Conservation (phyloP, 2,329 filamentous ascomycete species). For the Aspergillus novofumigatus region DNA sequence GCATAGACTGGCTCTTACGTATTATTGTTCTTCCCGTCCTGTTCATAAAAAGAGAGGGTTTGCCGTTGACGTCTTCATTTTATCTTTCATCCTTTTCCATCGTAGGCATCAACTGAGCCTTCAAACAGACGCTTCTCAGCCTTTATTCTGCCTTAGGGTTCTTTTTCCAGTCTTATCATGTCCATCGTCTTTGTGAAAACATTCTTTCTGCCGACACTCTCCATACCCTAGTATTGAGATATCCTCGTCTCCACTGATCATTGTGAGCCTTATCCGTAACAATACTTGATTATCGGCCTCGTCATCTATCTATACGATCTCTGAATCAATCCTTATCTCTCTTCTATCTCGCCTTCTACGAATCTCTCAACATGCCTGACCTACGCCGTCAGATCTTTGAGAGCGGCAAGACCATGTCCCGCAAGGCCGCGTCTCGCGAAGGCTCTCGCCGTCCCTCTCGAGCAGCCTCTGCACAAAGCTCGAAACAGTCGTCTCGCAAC, state of each 20-base stretch:
- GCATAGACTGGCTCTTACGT: neutral
- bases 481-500: constrained; percentile 51
- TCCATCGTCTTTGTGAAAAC: constrained; percentile 13
- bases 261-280: neutral
- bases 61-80: constrained; percentile 2
- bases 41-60: neutral
- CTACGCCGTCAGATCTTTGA: constrained; percentile 57
- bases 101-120: constrained; percentile 5
- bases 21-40: neutral
- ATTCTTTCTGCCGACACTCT: constrained; percentile 12
- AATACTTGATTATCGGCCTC: neutral
- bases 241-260: neutral
- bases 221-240: constrained; percentile 18
- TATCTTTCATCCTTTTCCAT: constrained; percentile 5
- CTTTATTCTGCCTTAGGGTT: neutral
- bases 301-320: neutral
- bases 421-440: constrained; percentile 55
- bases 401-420: constrained; percentile 62
- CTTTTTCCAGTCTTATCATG: constrained; percentile 11
- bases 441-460: constrained; percentile 52
- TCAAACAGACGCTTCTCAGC: neutral
- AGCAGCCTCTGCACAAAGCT: constrained; percentile 49
- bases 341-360: neutral
- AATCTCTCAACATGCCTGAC: constrained; percentile 40
- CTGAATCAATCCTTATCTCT: too few species aligned